Conservation (phyloP, 1,139 yeast genomes). For the Insectozyma bohioensis region DNA sequence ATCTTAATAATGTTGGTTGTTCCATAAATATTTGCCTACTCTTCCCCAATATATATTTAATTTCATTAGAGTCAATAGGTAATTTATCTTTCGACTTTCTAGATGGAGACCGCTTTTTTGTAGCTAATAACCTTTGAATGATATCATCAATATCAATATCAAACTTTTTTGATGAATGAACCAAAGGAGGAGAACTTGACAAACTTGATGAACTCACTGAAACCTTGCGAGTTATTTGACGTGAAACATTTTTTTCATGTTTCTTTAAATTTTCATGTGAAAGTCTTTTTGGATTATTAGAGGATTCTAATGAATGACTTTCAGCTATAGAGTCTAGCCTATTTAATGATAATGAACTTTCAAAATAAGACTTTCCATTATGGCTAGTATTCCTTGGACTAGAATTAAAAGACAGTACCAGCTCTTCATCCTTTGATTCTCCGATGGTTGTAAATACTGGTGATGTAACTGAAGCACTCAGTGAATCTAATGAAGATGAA, state of each 20-base stretch:
- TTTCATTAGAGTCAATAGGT: constrained; percentile 52
- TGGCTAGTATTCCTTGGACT: constrained; percentile 8
- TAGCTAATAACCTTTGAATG: constrained; percentile 54
- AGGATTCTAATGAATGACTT: constrained; percentile 30
- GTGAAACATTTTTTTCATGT: constrained; percentile 5
- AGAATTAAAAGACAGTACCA: constrained; percentile 40
- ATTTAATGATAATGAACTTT: constrained; percentile 11
- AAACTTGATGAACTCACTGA: constrained; percentile 20
- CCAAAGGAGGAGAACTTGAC: constrained; percentile 30
- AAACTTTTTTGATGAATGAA: constrained; percentile 16
- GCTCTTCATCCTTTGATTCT: constrained; percentile 35
- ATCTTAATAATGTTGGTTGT: constrained; percentile 74
- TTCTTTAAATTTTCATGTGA: constrained; percentile 14
- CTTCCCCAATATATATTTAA: constrained; percentile 62
- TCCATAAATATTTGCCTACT: constrained; percentile 68
- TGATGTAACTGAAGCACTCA: constrained; percentile 24
- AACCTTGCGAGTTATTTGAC: too few species aligned
- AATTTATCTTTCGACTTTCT: constrained; percentile 42
- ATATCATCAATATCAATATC: constrained; percentile 54
- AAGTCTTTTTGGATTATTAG: constrained; percentile 29
- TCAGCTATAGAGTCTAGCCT: constrained; percentile 48
- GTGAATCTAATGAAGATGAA: constrained; percentile 43
- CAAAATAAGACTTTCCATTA: constrained; percentile 2
- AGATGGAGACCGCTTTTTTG: constrained; percentile 20
- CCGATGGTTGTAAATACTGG: constrained; percentile 38